These are phyloP conservation scores for Endoconidiophora laricicola DNA, from an alignment of 2,329 filamentous ascomycete species.

Conservation along the genomic window DNA sequence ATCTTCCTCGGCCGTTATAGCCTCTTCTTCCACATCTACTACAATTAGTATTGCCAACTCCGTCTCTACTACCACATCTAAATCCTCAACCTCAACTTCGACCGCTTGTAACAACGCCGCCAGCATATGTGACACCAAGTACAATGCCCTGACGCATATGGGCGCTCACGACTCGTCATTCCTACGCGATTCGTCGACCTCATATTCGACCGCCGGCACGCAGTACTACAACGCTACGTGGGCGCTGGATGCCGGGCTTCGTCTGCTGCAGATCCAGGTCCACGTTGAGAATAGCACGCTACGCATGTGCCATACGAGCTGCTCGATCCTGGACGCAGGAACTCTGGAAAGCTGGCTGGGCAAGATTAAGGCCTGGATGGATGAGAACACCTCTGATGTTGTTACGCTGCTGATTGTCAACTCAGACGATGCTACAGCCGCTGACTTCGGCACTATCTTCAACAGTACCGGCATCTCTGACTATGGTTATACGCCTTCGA, in stretches of 20 bases:
- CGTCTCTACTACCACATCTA: constrained; percentile 12
- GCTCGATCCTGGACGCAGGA: constrained; percentile 52
- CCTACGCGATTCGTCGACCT: constrained; percentile 44
- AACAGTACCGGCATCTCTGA: constrained; percentile 40
- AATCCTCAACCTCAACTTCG: constrained; percentile 4
- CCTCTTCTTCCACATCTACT: background rate
- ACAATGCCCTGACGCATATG: constrained; percentile 63
- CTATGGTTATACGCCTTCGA: constrained; percentile 42
- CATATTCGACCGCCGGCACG: constrained; percentile 49
- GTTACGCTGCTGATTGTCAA: constrained; percentile 62
- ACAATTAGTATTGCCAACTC: constrained; percentile 10
- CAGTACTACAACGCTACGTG: constrained; percentile 58
- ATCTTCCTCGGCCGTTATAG: background rate
- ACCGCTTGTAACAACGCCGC: constrained; percentile 68
- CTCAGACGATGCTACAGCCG: constrained; percentile 39
- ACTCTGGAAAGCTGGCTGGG: constrained; percentile 45
- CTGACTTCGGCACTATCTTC: constrained; percentile 38
- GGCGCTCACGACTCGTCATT: constrained; percentile 64
- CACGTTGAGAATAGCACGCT: constrained; percentile 29
- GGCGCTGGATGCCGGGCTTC: constrained; percentile 54
- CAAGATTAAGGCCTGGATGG: constrained; percentile 51
- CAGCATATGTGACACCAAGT: constrained; percentile 49
- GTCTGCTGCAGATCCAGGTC: constrained; percentile 55
- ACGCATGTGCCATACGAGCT: constrained; percentile 54
- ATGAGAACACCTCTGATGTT: constrained; percentile 53